Evolutionary conservation across 2,329 filamentous ascomycete genomes (phyloP).

Genomic region (Rugonectria rugulosa): DNA sequence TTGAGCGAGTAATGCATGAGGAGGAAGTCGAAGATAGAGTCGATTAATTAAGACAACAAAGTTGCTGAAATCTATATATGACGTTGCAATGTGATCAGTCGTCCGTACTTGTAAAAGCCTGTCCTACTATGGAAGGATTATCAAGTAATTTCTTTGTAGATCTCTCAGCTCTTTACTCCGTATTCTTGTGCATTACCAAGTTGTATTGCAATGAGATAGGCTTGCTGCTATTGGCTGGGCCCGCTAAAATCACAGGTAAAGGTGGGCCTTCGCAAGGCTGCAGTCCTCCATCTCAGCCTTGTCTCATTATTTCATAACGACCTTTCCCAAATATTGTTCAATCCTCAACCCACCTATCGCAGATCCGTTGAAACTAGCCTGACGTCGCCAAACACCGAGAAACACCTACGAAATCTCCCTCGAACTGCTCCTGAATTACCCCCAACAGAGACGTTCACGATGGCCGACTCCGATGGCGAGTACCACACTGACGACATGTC

Average conservation of each 20-base stretch:
- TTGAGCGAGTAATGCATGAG: slow-evolving; percentile 44
- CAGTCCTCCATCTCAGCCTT: slow-evolving; percentile 32
- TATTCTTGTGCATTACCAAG: not conserved
- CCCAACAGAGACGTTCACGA: slow-evolving; percentile 41
- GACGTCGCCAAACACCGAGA: not conserved
- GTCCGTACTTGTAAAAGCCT: not conserved
- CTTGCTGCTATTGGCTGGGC: slow-evolving; percentile 27
- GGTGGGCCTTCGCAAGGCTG: slow-evolving; percentile 39
- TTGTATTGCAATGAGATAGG: slow-evolving; percentile 7
- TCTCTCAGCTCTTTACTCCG: not conserved
- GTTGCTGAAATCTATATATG: not conserved
- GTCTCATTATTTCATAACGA: slow-evolving; percentile 34
- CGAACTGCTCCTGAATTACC: not conserved
- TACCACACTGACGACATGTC: slow-evolving; percentile 70
- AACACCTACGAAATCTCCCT: no score
- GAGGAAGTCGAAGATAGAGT: slow-evolving; percentile 35
- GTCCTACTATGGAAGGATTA: not conserved
- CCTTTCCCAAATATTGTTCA: slow-evolving; percentile 10
- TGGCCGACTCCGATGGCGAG: slow-evolving; percentile 79
- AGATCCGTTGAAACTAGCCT: not conserved
- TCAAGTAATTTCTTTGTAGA: no score
- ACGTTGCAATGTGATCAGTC: not conserved
- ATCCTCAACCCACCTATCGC: not conserved
- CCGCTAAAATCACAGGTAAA: slow-evolving; percentile 1
- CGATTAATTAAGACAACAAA: slow-evolving; percentile 28